phyloP scores from a whole-genome alignment of 257 asterid species.

The Coffea eugenioides region DNA sequence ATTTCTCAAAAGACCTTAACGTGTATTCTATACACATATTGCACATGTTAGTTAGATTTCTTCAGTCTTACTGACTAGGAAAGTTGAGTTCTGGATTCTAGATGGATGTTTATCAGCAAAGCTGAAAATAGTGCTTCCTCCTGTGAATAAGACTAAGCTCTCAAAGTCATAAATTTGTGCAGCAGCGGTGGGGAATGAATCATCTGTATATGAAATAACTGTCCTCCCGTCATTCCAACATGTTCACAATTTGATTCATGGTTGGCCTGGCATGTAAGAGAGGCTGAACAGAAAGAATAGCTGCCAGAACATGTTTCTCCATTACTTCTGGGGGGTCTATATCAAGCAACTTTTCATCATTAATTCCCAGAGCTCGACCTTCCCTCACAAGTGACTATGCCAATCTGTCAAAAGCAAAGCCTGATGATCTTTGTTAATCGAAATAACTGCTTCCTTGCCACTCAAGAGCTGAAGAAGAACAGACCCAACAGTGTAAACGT shows the following conservation, averaged over 20 bases:
- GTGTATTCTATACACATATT: too few relatives aligned
- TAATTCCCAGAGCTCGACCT: constrained; percentile 8
- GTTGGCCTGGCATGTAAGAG: constrained; percentile 22
- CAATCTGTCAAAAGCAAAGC: constrained; percentile 17
- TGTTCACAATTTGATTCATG: not conserved
- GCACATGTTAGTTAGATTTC: too few relatives aligned
- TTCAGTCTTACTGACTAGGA: too few relatives aligned
- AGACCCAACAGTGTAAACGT: constrained; percentile 5
- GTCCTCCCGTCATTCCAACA: too few relatives aligned
- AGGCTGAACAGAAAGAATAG: constrained; percentile 20
- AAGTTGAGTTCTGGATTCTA: too few relatives aligned
- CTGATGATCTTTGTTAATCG: not conserved
- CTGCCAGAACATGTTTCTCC: constrained; percentile 21
- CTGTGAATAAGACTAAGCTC: too few relatives aligned
- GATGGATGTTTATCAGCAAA: too few relatives aligned
- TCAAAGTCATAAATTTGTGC: too few relatives aligned
- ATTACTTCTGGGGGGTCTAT: constrained; percentile 14
- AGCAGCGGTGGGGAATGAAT: too few relatives aligned
- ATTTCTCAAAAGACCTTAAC: too few relatives aligned
- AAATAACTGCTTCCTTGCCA: constrained; percentile 20
- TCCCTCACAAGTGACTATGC: constrained; percentile 23
- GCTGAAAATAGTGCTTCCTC: too few relatives aligned
- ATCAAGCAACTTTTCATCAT: constrained; percentile 11
- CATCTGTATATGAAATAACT: too few relatives aligned
- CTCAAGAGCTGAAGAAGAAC: constrained; percentile 9